Conservation (phyloP, 140 eudicot genomes). For the Stevia rebaudiana region DNA sequence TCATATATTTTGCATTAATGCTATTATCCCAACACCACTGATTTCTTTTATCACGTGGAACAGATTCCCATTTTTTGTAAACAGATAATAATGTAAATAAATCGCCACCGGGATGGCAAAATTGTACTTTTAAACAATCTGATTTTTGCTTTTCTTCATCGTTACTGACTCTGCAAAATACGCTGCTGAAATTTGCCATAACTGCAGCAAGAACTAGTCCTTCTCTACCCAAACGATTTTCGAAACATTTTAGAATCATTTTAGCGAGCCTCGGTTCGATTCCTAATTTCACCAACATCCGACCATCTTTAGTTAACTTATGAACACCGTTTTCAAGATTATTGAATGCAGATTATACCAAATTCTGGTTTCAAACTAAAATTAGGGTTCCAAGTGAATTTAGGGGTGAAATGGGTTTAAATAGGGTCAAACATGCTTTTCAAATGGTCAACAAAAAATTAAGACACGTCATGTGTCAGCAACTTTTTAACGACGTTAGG, state of each 20-base stretch:
- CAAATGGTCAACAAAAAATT: too few relatives aligned
- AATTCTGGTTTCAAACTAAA: too few relatives aligned
- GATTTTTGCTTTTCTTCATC: conserved; percentile 68
- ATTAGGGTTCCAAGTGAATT: too few relatives aligned
- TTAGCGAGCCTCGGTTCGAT: conserved; percentile 89
- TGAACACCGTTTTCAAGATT: conserved; percentile 33
- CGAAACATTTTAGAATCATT: conserved; percentile 50
- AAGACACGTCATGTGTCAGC: too few relatives aligned
- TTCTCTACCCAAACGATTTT: conserved; percentile 56
- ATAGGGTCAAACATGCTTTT: too few relatives aligned
- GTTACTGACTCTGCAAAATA: conserved; percentile 81
- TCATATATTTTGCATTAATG: conserved; percentile 81
- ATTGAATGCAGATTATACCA: too few relatives aligned
- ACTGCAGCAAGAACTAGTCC: conserved; percentile 92
- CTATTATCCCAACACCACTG: conserved; percentile 96
- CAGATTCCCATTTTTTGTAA: conserved; percentile 63
- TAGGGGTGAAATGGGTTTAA: too few relatives aligned
- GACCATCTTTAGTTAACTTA: conserved; percentile 50
- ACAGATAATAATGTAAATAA: conserved; percentile 83
- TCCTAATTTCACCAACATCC: conserved; percentile 60
- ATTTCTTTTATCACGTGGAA: conserved; percentile 39
- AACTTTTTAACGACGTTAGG: too few relatives aligned
- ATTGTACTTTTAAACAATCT: conserved; percentile 72
- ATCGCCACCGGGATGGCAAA: conserved; percentile 79
- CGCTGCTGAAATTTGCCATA: conserved; percentile 83